These are phyloP conservation scores for Leucaena leucocephala DNA, from an alignment of 306 rosid species.

Conservation along the genomic window DNA sequence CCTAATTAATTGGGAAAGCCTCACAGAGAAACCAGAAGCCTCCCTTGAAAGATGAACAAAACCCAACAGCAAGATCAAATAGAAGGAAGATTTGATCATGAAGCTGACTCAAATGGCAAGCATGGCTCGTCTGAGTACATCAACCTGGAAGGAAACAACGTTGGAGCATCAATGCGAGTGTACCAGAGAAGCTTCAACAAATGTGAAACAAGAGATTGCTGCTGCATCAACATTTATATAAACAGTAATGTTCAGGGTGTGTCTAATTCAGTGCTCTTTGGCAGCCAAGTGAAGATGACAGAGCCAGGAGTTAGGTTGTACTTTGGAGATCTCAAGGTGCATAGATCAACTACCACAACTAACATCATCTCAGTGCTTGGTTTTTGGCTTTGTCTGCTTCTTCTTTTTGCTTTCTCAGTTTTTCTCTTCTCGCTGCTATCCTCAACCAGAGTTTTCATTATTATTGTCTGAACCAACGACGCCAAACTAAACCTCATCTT, in stretches of 20 bases:
- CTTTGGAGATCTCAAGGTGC: slow-evolving; percentile 43
- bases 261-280: slow-evolving; percentile 48
- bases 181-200: slow-evolving; percentile 40
- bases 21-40: background rate
- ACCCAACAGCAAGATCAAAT: background rate
- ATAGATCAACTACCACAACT: slow-evolving; percentile 20
- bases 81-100: background rate
- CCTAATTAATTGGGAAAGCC: background rate
- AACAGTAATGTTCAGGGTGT: slow-evolving; percentile 56
- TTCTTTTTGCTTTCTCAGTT: slow-evolving; percentile 32
- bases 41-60: slow-evolving; percentile 7
- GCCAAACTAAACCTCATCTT: slow-evolving; percentile 8
- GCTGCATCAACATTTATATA: slow-evolving; percentile 53
- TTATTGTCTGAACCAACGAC: background rate
- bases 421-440: slow-evolving; percentile 31
- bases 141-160: slow-evolving; percentile 48
- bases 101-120: slow-evolving; percentile 20
- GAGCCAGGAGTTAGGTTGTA: slow-evolving; percentile 47
- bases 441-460: slow-evolving; percentile 40
- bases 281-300: slow-evolving; percentile 45
- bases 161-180: slow-evolving; percentile 50
- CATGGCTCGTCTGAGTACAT: slow-evolving; percentile 43
- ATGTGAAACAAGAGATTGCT: slow-evolving; percentile 44
- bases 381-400: slow-evolving; percentile 27
- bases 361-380: slow-evolving; percentile 12